Conservation (phyloP, 164 flowering plant species). For the Amborella trichopoda region DNA sequence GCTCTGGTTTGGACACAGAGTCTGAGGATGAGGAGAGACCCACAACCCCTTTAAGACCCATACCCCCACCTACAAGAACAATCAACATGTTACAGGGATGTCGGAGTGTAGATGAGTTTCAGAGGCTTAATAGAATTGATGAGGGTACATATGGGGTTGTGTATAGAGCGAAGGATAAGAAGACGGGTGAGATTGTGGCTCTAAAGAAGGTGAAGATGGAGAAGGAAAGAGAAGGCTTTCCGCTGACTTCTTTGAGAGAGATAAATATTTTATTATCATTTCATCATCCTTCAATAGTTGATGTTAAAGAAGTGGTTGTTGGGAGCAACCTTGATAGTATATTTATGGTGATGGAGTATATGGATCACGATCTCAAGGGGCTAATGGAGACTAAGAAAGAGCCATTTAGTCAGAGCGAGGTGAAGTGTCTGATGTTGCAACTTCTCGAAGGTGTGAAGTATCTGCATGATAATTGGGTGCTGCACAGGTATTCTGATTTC, state of each 20-base stretch:
- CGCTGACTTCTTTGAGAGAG: slow-evolving; percentile 61
- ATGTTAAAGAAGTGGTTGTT: slow-evolving; percentile 63
- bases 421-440: slow-evolving; percentile 69
- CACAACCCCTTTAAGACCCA: slow-evolving; percentile 1
- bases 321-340: slow-evolving; percentile 29
- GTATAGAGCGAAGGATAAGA: slow-evolving; percentile 53
- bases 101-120: slow-evolving; percentile 53
- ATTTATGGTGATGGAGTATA: slow-evolving; percentile 75
- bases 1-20: slow-evolving; percentile 5
- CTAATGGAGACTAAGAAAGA: slow-evolving; percentile 44
- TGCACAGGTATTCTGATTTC: slow-evolving; percentile 26
- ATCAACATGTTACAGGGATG: slow-evolving; percentile 46
- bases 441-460: slow-evolving; percentile 56
- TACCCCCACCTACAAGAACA: slow-evolving; percentile 9
- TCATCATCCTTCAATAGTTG: slow-evolving; percentile 58
- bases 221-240: slow-evolving; percentile 49
- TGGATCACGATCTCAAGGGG: slow-evolving; percentile 73
- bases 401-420: slow-evolving; percentile 64
- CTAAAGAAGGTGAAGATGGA: slow-evolving; percentile 72
- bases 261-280: slow-evolving; percentile 55
- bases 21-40: slow-evolving; percentile 16
- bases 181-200: slow-evolving; percentile 57
- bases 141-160: slow-evolving; percentile 84
- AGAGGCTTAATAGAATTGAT: slow-evolving; percentile 47
- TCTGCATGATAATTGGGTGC: slow-evolving; percentile 79